Percentiles rank a stretch among this genome's conserved stretches.
Conservation (phyloP, 2,329 filamentous ascomycete species). For the Epichloe scottii region DNA sequence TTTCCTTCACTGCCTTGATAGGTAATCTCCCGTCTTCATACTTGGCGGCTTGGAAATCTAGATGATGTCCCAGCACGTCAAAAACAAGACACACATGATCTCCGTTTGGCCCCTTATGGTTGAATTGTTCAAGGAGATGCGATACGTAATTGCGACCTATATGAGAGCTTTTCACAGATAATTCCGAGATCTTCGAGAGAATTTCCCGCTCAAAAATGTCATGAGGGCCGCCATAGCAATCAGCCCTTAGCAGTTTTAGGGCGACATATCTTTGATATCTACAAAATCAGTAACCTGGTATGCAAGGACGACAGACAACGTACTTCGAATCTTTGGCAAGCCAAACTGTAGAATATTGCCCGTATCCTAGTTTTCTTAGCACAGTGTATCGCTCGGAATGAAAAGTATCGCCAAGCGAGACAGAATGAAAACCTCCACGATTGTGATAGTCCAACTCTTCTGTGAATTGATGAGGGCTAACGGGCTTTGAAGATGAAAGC, state of each 20-base stretch:
- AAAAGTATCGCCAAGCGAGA: conserved; percentile 1
- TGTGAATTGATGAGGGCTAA: neutral
- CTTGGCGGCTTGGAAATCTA: neutral
- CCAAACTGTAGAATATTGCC: conserved; percentile 14
- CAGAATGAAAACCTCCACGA: neutral
- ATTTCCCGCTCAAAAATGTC: conserved; percentile 1
- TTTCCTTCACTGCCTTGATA: conserved; percentile 1
- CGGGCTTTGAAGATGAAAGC: neutral
- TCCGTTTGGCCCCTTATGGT: neutral
- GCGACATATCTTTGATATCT: conserved; percentile 1
- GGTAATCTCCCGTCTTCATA: neutral
- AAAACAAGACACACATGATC: conserved; percentile 1
- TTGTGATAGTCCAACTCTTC: conserved; percentile 1
- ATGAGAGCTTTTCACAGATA: neutral
- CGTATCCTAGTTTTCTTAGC: conserved; percentile 14
- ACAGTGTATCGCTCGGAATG: conserved; percentile 15
- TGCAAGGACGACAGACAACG: neutral
- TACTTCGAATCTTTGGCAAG: conserved; percentile 10
- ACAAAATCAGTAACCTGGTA: no score
- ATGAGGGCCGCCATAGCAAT: neutral
- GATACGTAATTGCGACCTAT: neutral
- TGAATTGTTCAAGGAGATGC: neutral
- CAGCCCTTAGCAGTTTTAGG: neutral
- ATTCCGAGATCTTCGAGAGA: neutral
- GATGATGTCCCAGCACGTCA: conserved; percentile 1